These are phyloP conservation scores for Hirschioporus abietinus DNA, from an alignment of 768 basidiomycete species.

Conservation along the genomic window DNA sequence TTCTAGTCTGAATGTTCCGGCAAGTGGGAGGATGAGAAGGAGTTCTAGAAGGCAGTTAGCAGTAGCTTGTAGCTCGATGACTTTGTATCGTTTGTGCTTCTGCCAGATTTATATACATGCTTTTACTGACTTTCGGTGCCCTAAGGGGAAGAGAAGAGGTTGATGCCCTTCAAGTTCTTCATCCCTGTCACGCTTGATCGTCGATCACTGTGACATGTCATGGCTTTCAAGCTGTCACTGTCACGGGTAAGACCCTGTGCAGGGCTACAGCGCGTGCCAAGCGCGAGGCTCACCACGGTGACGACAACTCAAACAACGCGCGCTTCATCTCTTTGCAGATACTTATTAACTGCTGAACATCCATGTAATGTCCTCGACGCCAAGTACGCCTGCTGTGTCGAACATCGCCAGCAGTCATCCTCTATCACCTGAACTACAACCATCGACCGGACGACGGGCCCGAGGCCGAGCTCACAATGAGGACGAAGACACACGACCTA, in stretches of 20 bases:
- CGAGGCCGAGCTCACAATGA: slow-evolving; percentile 5
- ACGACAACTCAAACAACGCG: not conserved
- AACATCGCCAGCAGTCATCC: not conserved
- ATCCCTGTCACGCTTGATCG: too few relatives aligned
- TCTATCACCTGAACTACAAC: slow-evolving; percentile 4
- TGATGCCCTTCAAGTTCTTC: too few relatives aligned
- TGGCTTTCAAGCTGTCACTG: too few relatives aligned
- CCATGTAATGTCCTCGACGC: not conserved
- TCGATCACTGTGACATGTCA: too few relatives aligned
- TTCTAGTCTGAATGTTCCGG: not conserved
- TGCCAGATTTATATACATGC: too few relatives aligned
- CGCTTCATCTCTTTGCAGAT: not conserved
- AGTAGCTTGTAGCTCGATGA: too few relatives aligned
- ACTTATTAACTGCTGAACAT: not conserved
- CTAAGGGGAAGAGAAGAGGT: too few relatives aligned
- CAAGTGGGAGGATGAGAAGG: not conserved
- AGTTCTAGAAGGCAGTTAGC: too few relatives aligned
- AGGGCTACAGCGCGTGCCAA: not conserved
- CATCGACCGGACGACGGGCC: slow-evolving; percentile 13
- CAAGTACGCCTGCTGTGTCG: not conserved
- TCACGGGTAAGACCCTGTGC: too few relatives aligned
- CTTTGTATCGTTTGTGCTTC: too few relatives aligned
- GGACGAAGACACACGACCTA: slow-evolving; percentile 19
- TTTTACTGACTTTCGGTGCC: too few relatives aligned
- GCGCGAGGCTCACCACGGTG: not conserved